Base-by-base conservation (phyloP, 345 rosid genomes). In the Stellera chamaejasme region DNA sequence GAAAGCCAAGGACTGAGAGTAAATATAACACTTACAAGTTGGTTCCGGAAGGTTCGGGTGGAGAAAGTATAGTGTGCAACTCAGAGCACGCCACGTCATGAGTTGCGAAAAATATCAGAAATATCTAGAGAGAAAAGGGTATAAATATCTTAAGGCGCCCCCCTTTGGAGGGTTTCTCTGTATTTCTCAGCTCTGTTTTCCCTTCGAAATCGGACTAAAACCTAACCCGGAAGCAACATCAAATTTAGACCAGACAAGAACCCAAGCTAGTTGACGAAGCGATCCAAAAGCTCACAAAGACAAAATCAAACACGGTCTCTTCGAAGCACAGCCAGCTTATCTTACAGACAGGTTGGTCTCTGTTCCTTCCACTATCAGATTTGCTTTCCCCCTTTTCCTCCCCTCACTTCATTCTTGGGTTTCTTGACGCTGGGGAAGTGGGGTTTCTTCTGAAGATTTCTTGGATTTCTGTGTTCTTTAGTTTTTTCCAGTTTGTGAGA, bases 81-180 rank as follows among this genome's bases (percentile, higher is more conserved):
- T 55, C 5, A 42, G 25, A 43, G 16, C 43, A 0, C 13, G 4
- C 26, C 26, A 36, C 45, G 26, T 41, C 27, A 43, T 27, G 60
- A 55, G 13, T 43, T 32, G 3, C 47, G 56, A 14, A 48, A 60
- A 72, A 64, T 66, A 63, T 72, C 76, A 55, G 64, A 78, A 80
- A 72, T 80, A 78, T 80, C 84, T 66, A 63, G 82, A 68, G 82
- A 68, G 76, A 50, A 69, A 19, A 66, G 56, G 68, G 44, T 72
- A 75, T 74, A 73, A 70, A 73, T 64, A 77, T 55, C 67, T 55
- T 15, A 50, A 19, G 23, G 14, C 4, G 2, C 10, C 10, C 13
- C 3, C 5, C 0, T 0, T 0, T 2, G 0, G 1, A 10, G 36
- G 41, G 9, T 1, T 56, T 43, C 23, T 51, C 11, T 15, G 1